These are phyloP conservation scores for Colletotrichum sojae DNA, from an alignment of 2,329 filamentous ascomycete species.

Conservation along the genomic window DNA sequence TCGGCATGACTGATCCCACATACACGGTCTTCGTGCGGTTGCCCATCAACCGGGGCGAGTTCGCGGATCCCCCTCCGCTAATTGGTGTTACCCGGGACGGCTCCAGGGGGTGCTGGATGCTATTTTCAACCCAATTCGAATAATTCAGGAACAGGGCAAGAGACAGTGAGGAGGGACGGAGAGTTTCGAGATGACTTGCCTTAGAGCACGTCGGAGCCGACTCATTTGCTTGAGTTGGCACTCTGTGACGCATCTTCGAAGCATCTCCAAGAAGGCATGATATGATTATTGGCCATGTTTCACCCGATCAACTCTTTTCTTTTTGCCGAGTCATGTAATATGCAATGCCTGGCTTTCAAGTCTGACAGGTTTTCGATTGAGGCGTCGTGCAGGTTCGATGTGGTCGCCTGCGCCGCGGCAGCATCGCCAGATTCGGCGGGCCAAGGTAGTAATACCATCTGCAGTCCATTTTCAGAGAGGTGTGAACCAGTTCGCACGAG, in stretches of 20 bases:
- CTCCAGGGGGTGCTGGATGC: too few species aligned
- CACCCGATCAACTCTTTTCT: neutral
- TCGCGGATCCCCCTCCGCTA: conserved; percentile 91
- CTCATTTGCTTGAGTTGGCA: neutral
- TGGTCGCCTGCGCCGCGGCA: too few species aligned
- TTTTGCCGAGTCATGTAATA: neutral
- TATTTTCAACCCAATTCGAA: neutral
- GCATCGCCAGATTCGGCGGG: too few species aligned
- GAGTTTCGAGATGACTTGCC: neutral
- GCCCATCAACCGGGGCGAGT: conserved; percentile 89
- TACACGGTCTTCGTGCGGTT: conserved; percentile 89
- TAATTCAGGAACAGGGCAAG: neutral
- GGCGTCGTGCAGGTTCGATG: too few species aligned
- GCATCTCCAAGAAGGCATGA: neutral
- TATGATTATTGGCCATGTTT: neutral
- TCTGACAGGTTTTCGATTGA: too few species aligned
- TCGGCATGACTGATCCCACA: conserved; percentile 64
- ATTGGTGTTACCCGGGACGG: conserved; percentile 13
- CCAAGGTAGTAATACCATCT: too few species aligned
- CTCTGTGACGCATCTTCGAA: neutral
- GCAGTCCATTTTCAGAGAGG: too few species aligned
- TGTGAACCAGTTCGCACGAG: too few species aligned
- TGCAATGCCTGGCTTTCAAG: neutral
- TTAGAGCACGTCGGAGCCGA: neutral
- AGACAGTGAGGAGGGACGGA: neutral